These are phyloP conservation scores for Xylaria grammica DNA, from an alignment of 495 filamentous ascomycete species.

Conservation along the genomic window DNA sequence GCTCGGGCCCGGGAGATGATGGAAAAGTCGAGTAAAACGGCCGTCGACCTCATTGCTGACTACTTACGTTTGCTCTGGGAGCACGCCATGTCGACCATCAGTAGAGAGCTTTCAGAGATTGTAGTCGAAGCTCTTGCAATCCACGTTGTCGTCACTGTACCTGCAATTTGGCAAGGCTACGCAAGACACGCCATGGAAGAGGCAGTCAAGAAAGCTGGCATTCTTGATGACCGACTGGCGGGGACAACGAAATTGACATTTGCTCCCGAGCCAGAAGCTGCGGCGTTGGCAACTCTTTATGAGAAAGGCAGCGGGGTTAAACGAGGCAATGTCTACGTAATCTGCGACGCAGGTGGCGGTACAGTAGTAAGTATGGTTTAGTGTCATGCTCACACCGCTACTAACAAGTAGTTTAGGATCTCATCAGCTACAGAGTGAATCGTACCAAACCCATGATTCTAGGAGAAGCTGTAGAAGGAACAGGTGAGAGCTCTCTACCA, in stretches of 20 bases:
- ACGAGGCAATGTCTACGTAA: slow-evolving; percentile 28
- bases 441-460: slow-evolving; percentile 17
- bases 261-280: slow-evolving; percentile 36
- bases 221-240: slow-evolving; percentile 23
- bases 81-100: slow-evolving; percentile 27
- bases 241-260: slow-evolving; percentile 32
- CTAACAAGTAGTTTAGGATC: slow-evolving; percentile 25
- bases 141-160: slow-evolving; percentile 36
- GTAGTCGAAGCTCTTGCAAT: slow-evolving; percentile 29
- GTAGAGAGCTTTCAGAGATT: not conserved
- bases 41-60: slow-evolving; percentile 22
- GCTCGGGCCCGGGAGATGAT: slow-evolving; percentile 4
- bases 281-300: slow-evolving; percentile 28
- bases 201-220: slow-evolving; percentile 28
- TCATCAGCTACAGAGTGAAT: slow-evolving; percentile 30
- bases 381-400: not conserved
- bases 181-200: slow-evolving; percentile 29
- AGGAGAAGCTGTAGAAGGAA: slow-evolving; percentile 29
- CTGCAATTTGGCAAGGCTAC: slow-evolving; percentile 39
- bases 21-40: slow-evolving; percentile 11
- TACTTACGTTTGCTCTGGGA: slow-evolving; percentile 31
- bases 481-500: slow-evolving; percentile 18
- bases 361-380: slow-evolving; percentile 29
- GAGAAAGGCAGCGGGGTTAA: slow-evolving; percentile 20
- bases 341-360: slow-evolving; percentile 38